Evolutionary conservation across 805 yeast species (phyloP).

Genomic region (Wickerhamia fluorescens): DNA sequence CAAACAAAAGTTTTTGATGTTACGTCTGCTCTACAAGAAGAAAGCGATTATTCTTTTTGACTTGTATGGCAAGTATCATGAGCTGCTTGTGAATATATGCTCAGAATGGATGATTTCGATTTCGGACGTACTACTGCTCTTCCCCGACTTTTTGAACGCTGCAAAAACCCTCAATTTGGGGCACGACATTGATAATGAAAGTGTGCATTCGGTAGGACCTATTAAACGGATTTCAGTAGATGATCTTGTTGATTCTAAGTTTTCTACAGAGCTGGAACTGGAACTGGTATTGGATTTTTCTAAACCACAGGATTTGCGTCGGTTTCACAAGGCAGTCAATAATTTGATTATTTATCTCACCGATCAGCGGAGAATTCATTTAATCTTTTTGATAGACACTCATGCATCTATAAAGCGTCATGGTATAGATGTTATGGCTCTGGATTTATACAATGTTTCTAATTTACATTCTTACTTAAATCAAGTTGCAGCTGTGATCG

Average conservation of each 20-base stretch:
- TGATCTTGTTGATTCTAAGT: too few species aligned
- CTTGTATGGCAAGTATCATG: conserved; percentile 27
- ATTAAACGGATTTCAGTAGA: neutral
- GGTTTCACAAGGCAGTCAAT: conserved; percentile 29
- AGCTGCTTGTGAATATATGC: conserved; percentile 31
- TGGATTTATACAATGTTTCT: conserved; percentile 34
- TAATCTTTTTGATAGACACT: conserved; percentile 31
- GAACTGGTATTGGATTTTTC: neutral
- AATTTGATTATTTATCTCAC: conserved; percentile 42
- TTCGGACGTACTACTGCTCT: conserved; percentile 26
- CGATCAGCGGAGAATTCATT: conserved; percentile 45
- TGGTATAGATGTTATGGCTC: conserved; percentile 34
- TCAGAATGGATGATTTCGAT: conserved; percentile 36
- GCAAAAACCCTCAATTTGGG: conserved; percentile 1
- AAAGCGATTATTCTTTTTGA: conserved; percentile 29
- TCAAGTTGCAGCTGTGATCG: conserved; percentile 46
- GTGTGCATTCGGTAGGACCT: conserved; percentile 1
- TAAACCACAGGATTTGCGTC: neutral
- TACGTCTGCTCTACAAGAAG: conserved; percentile 29
- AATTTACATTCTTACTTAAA: conserved; percentile 15
- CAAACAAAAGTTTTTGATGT: conserved; percentile 23
- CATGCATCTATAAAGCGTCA: conserved; percentile 33
- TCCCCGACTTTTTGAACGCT: conserved; percentile 33
- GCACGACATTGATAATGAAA: conserved; percentile 10
- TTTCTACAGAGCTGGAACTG: too few species aligned